Evolutionary conservation across 345 rosid species (phyloP).

Genomic region (Linum trigynum): DNA sequence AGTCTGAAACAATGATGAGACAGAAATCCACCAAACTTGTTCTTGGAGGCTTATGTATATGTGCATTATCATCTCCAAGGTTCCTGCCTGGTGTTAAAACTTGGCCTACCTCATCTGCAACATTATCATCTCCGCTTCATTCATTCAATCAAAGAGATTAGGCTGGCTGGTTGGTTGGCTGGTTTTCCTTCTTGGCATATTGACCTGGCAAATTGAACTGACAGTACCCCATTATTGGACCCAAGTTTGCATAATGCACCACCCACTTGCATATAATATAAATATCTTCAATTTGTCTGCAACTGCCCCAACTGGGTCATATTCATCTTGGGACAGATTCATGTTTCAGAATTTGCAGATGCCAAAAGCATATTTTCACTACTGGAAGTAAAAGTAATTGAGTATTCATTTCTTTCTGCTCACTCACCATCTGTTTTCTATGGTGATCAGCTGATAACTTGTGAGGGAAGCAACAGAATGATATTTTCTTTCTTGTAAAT

Average conservation of each 20-base stretch:
- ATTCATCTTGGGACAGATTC: neutral
- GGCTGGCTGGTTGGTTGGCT: neutral
- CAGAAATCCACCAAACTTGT: constrained; percentile 6
- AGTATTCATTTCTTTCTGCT: neutral
- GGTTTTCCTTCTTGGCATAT: neutral
- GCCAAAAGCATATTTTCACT: neutral
- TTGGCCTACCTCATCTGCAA: neutral
- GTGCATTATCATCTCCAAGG: neutral
- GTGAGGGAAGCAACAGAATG: neutral
- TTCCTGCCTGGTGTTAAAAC: neutral
- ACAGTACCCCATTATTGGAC: neutral
- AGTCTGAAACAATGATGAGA: too few species aligned
- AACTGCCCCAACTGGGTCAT: neutral
- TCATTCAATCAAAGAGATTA: neutral
- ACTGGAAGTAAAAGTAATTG: neutral
- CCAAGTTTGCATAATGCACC: neutral
- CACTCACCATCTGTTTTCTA: neutral
- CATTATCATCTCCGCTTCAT: neutral
- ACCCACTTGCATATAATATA: neutral
- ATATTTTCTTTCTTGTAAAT: too few species aligned
- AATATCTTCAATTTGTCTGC: neutral
- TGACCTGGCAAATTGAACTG: neutral
- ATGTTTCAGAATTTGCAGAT: neutral
- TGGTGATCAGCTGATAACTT: neutral
- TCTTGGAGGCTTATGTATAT: neutral